These are phyloP conservation scores for Hansfordia pulvinata DNA, from an alignment of 2,329 filamentous ascomycete genomes.

Conservation along the genomic window DNA sequence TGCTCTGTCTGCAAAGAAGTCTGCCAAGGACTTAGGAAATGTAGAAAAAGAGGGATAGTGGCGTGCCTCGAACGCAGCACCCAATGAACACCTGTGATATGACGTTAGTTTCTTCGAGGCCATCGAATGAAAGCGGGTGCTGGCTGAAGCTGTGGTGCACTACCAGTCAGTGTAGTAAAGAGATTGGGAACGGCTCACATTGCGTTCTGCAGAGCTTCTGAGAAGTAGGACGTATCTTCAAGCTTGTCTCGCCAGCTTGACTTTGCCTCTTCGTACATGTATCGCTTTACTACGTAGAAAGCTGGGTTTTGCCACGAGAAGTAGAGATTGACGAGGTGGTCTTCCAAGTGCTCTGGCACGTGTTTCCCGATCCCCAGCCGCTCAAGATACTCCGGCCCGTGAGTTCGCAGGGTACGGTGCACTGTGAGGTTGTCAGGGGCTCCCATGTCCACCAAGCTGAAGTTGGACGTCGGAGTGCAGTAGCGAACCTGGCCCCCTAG, in stretches of 20 bases:
- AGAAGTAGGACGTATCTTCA: slow-evolving; percentile 2
- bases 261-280: slow-evolving; percentile 2
- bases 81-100: slow-evolving; percentile 25
- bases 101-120: too few relatives aligned
- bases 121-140: too few relatives aligned
- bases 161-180: background rate
- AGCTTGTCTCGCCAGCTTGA: background rate
- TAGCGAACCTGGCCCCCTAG: slow-evolving; percentile 10
- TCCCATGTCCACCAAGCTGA: slow-evolving; percentile 12
- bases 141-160: background rate
- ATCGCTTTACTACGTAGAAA: slow-evolving; percentile 2
- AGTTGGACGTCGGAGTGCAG: slow-evolving; percentile 14
- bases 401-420: slow-evolving; percentile 11
- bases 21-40: slow-evolving; percentile 19
- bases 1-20: slow-evolving; percentile 26
- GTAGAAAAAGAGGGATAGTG: slow-evolving; percentile 27
- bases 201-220: slow-evolving; percentile 2
- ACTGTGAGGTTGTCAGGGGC: slow-evolving; percentile 9
- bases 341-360: background rate
- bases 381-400: slow-evolving; percentile 12
- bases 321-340: slow-evolving; percentile 2
- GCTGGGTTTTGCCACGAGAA: slow-evolving; percentile 2
- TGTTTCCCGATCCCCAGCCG: slow-evolving; percentile 3
- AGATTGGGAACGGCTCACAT: too few relatives aligned
- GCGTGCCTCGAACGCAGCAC: slow-evolving; percentile 25